Percentiles rank a stretch among this genome's conserved stretches.
Conservation (phyloP, 805 yeast species). For the Lachancea thermotolerans region DNA sequence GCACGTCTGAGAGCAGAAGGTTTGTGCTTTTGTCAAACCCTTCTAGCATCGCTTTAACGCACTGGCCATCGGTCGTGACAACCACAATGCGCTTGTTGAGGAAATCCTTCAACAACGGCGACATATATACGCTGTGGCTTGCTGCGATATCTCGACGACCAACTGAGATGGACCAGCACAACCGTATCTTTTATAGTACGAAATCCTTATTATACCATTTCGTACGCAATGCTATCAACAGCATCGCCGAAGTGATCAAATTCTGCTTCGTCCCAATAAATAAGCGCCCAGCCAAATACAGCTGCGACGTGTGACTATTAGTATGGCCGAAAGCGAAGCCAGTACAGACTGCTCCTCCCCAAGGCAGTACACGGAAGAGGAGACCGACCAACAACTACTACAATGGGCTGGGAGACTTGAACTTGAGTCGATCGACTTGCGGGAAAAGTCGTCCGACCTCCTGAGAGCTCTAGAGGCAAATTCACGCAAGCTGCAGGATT, state of each 20-base stretch:
- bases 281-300: conserved; percentile 1
- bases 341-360: conserved; percentile 8
- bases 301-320: no score
- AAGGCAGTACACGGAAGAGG: not conserved
- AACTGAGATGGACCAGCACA: not conserved
- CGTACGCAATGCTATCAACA: no score
- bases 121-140: conserved; percentile 15
- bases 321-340: conserved; percentile 6
- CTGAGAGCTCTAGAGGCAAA: conserved; percentile 15
- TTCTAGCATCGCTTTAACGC: conserved; percentile 41
- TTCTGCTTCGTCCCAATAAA: not conserved
- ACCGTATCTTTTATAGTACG: not conserved
- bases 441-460: conserved; percentile 27
- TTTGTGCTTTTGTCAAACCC: conserved; percentile 66
- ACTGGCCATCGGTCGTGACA: conserved; percentile 51
- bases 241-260: no score
- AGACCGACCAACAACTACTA: conserved; percentile 28
- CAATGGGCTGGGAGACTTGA: conserved; percentile 48
- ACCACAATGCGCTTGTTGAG: conserved; percentile 44
- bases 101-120: conserved; percentile 28
- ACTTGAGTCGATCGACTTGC: conserved; percentile 40
- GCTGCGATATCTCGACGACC: not conserved
- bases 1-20: conserved; percentile 44
- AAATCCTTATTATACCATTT: not conserved
- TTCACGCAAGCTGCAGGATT: conserved; percentile 10